Base-by-base conservation (phyloP, 2,329 filamentous ascomycete species). In the Beauveria medogensis region DNA sequence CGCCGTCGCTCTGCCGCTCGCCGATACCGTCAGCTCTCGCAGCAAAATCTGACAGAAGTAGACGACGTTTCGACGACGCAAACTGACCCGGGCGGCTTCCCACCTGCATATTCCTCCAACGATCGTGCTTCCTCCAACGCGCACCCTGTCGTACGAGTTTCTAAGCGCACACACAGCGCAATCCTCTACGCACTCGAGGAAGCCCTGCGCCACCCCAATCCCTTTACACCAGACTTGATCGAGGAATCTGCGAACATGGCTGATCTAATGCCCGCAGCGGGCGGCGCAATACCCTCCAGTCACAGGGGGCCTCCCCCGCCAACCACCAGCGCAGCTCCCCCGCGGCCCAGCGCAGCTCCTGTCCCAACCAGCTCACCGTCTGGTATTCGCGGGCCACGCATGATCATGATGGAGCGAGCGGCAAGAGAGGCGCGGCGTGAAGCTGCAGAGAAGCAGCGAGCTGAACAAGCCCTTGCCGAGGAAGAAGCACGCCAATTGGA, bases 191-290 rank as follows among this genome's bases (percentile, higher is more conserved):
- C 92, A 43, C 84, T 97, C 61, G 92, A 97, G 78, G 91, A 95
- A 78, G 91, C 91, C 43, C 82, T 97, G 66, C 88, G 92, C 67
- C 84, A 88, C 52, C 92, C 93, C 2, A 83, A 91, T 66, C 79
- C 85, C 54, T 95, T 97, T 75, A 95, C 92, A 9, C 82, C 89
- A 26, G 92, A 96, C 74, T 77, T 87, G 67, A 82, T 87, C 63
- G 94, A 99, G 80, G 90, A 96, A 78, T 89, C 90, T 82, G 90
- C 92, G 67, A 84, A 85, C 69, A 97, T 99, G 92, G 89, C 92
- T 67, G 92, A 96, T 73, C 28, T 59, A n/a, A 12, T 52, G 26
- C 80, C 96, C 68, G 74, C 80, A 64, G 73, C 73, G 63, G 81
- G 84, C 70, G 83, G 85, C 70, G 79, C 79, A 69, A 77, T 80